Conservation (phyloP, 345 rosid species). For the Mercurialis annua region DNA sequence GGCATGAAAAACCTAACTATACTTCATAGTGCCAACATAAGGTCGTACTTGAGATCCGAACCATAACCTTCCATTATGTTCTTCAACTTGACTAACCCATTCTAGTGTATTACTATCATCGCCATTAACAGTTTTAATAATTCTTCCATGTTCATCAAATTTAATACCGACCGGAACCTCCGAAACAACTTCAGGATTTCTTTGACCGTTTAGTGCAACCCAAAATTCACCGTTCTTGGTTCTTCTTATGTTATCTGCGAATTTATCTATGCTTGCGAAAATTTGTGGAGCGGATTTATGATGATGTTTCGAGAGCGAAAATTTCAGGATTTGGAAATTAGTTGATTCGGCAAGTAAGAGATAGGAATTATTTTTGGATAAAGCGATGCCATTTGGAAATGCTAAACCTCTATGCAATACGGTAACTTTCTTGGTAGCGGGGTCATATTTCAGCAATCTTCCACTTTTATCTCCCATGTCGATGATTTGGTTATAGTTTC, state of each 20-base stretch:
- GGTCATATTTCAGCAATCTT: conserved; percentile 59
- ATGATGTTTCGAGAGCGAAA: conserved; percentile 47
- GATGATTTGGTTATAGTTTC: no score
- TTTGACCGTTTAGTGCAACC: conserved; percentile 49
- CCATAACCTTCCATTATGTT: conserved; percentile 62
- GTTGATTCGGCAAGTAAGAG: conserved; percentile 53
- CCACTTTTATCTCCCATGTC: conserved; percentile 60
- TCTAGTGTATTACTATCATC: conserved; percentile 35
- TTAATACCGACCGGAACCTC: conserved; percentile 46
- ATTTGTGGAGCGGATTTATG: conserved; percentile 32
- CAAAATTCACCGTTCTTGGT: conserved; percentile 54
- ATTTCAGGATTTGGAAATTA: conserved; percentile 39
- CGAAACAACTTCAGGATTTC: conserved; percentile 21
- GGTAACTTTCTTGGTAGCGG: conserved; percentile 46
- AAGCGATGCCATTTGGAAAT: conserved; percentile 69
- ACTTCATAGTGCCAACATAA: conserved; percentile 21
- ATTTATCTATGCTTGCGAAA: conserved; percentile 58
- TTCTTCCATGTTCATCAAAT: conserved; percentile 49
- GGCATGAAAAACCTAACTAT: neutral
- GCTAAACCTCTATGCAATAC: conserved; percentile 51
- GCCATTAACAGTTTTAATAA: conserved; percentile 50
- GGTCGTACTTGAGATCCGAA: conserved; percentile 57
- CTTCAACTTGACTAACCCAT: conserved; percentile 72
- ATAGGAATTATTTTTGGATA: conserved; percentile 60
- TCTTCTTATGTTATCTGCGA: conserved; percentile 63